Percentiles rank a stretch among this genome's conserved stretches.
These are phyloP conservation scores for Candida koratica DNA, from an alignment of 805 yeast genomes.

Conservation along the genomic window DNA sequence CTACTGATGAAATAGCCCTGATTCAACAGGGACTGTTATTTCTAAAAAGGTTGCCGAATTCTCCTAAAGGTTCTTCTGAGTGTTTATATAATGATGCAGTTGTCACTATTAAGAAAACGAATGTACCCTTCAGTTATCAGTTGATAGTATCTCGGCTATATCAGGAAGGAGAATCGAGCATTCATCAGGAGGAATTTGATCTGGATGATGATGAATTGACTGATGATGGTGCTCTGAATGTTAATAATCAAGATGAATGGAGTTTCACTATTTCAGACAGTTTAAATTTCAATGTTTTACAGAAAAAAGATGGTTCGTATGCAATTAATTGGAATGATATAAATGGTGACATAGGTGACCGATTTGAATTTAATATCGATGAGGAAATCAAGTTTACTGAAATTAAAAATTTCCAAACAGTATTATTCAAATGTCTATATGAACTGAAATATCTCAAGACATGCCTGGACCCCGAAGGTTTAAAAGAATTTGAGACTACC, in stretches of 20 bases:
- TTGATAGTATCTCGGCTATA: slow-evolving; percentile 65
- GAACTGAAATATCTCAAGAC: slow-evolving; percentile 53
- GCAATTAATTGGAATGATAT: slow-evolving; percentile 77
- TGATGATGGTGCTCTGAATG: slow-evolving; percentile 20
- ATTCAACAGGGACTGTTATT: slow-evolving; percentile 79
- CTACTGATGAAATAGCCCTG: slow-evolving; percentile 58
- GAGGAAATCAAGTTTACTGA: slow-evolving; percentile 51
- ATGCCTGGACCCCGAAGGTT: slow-evolving; percentile 21
- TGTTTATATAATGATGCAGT: slow-evolving; percentile 79
- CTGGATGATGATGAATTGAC: slow-evolving; percentile 29
- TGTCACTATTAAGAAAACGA: slow-evolving; percentile 64
- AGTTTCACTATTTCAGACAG: slow-evolving; percentile 61
- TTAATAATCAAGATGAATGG: slow-evolving; percentile 58
- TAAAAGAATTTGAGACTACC: slow-evolving; percentile 54
- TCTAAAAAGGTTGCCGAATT: slow-evolving; percentile 65
- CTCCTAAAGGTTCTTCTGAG: slow-evolving; percentile 86
- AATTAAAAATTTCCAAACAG: slow-evolving; percentile 57
- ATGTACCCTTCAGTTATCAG: slow-evolving; percentile 64
- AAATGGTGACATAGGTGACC: slow-evolving; percentile 83
- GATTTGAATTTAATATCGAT: slow-evolving; percentile 74
- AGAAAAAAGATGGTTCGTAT: slow-evolving; percentile 43
- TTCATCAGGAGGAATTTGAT: slow-evolving; percentile 38
- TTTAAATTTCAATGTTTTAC: slow-evolving; percentile 51
- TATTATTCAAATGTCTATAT: slow-evolving; percentile 65
- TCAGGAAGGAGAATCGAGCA: slow-evolving; percentile 62